Evolutionary conservation across 345 rosid species (phyloP), one percentile per base, ranked within the genome.

Genomic region (Anastatica hierochuntica): DNA sequence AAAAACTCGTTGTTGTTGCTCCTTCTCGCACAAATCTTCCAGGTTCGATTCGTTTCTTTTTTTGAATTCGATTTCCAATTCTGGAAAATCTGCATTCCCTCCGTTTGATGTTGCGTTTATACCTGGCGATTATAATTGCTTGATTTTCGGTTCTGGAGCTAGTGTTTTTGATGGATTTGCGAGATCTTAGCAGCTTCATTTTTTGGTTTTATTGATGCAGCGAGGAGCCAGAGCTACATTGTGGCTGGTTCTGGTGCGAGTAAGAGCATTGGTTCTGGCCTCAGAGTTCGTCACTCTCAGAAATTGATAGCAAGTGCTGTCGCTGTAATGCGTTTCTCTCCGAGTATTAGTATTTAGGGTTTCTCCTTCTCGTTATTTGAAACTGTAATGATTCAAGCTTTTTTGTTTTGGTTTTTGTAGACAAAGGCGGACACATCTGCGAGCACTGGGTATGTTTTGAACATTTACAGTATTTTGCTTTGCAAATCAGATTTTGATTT

Each of bases 271-370:
- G 71, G 44, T 66, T 76, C 77, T 39, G 64, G 53, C 35, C 29
- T 67, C 10, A 64, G 36, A 9, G 60, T 31, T 73, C 76, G 60
- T 54, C 70, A 71, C 54, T 53, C 71, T 39, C 63, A 77, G 14
- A 61, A 61, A 1, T 67, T 74, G 76, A 72, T 78, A 54, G 20
- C 88, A 59, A 79, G 77, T 68, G 90, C 94, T 57, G 85, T 88
- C 60, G 84, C 90, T 18, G 96, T 84, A 50, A 42, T 24, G 35
- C 5, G 4, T 49, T 35, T 15, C 10, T 49, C 42, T 29, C 33
- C 10, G 8, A 8, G 6, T 24, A 30, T 55, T 19, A 30, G 13
- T 14, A 1, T 34, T 26, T 38, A 37, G 18, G 5, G 40, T 36
- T 41, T 9, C 6, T 43, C 17, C 29, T 40, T 18, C n/a, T n/a